These are phyloP conservation scores for Penstemon eatonii DNA, from an alignment of 257 asterid genomes.

Conservation along the genomic window DNA sequence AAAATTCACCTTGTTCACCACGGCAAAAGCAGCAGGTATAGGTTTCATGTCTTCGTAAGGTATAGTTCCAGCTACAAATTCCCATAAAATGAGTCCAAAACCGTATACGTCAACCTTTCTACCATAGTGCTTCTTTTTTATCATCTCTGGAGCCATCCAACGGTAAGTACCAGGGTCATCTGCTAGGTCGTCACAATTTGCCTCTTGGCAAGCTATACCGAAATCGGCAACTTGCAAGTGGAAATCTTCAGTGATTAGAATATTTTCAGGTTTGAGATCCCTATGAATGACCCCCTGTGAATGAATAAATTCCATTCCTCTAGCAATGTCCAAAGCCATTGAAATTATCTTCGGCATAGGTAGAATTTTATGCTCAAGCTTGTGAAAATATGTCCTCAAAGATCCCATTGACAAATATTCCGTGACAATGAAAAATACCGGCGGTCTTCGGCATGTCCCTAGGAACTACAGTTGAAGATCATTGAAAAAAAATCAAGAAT, in stretches of 20 bases:
- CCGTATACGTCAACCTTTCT: constrained; percentile 70
- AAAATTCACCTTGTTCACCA: constrained; percentile 63
- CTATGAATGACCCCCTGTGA: constrained; percentile 66
- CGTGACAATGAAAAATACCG: constrained; percentile 59
- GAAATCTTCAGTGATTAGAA: constrained; percentile 55
- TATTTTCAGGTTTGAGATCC: constrained; percentile 74
- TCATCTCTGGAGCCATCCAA: constrained; percentile 96
- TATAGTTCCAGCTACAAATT: constrained; percentile 60
- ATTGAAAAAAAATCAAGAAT: constrained; percentile 20
- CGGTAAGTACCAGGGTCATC: constrained; percentile 84
- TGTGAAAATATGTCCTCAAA: constrained; percentile 62
- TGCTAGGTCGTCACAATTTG: constrained; percentile 55
- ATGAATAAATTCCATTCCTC: constrained; percentile 68
- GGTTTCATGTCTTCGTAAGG: constrained; percentile 80
- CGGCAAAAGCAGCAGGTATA: constrained; percentile 78
- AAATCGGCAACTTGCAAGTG: constrained; percentile 70
- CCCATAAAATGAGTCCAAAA: constrained; percentile 72
- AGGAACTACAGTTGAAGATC: constrained; percentile 49
- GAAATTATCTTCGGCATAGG: constrained; percentile 47
- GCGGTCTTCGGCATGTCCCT: constrained; percentile 59
- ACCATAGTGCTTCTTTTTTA: constrained; percentile 54
- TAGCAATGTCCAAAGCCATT: constrained; percentile 65
- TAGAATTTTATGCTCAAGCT: constrained; percentile 51
- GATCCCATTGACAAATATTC: constrained; percentile 71
- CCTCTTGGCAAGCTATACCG: constrained; percentile 76